A percentile compares a stretch with the other conserved stretches of the same genome.
These are phyloP conservation scores for Venturia nashicola DNA, from an alignment of 2,329 filamentous ascomycete species.

Conservation along the genomic window DNA sequence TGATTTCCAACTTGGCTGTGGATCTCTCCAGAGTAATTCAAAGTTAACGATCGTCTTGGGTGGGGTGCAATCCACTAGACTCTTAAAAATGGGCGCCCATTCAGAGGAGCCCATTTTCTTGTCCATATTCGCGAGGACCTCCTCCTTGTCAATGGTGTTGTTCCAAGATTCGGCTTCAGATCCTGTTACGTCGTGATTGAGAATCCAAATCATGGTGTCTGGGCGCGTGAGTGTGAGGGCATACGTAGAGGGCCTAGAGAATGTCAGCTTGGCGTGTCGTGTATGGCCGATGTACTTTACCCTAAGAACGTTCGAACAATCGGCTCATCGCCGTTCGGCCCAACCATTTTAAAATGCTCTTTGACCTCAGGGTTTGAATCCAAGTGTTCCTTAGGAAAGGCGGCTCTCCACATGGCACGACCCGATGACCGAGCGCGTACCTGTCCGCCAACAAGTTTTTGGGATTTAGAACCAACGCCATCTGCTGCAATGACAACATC, in stretches of 20 bases:
- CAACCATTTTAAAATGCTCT: slow-evolving; percentile 33
- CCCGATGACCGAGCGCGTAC: slow-evolving; percentile 28
- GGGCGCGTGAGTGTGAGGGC: slow-evolving; percentile 32
- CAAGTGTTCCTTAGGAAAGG: slow-evolving; percentile 30
- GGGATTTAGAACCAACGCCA: slow-evolving; percentile 32
- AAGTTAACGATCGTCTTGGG: slow-evolving; percentile 37
- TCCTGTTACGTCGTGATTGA: slow-evolving; percentile 36
- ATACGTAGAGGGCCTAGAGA: slow-evolving; percentile 26
- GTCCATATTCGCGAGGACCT: slow-evolving; percentile 34
- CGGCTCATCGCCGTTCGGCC: slow-evolving; percentile 23
- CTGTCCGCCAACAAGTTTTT: slow-evolving; percentile 32
- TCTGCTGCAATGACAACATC: slow-evolving; percentile 28
- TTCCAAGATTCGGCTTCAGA: slow-evolving; percentile 34
- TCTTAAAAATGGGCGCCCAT: slow-evolving; percentile 23
- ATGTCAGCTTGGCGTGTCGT: not conserved
- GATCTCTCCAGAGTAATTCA: slow-evolving; percentile 35
- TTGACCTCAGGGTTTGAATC: slow-evolving; percentile 34
- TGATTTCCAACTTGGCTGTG: slow-evolving; percentile 32
- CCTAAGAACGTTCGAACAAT: slow-evolving; percentile 35
- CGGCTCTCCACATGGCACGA: slow-evolving; percentile 28
- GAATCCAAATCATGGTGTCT: slow-evolving; percentile 38
- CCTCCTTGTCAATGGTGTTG: slow-evolving; percentile 33
- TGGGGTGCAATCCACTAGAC: slow-evolving; percentile 31
- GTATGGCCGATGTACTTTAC: slow-evolving; percentile 12
- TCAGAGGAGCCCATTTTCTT: slow-evolving; percentile 14